Evolutionary conservation across 306 rosid species (phyloP).

Genomic region (Senna tora): DNA sequence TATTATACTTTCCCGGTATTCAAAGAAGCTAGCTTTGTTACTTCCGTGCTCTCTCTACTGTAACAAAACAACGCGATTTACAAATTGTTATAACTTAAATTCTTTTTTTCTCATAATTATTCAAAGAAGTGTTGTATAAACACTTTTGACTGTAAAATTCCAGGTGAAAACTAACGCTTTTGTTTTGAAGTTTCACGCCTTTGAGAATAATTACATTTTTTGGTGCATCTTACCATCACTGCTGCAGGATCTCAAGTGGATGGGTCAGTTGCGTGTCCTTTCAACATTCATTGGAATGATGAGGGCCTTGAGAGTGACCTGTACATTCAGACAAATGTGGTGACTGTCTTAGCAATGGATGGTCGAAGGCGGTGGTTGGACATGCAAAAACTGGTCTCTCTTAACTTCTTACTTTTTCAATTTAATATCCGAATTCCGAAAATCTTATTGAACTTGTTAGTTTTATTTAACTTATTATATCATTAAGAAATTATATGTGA

Average conservation of each 20-base stretch:
- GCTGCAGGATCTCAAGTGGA: slow-evolving; percentile 59
- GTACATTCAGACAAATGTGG: slow-evolving; percentile 71
- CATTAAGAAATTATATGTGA: slow-evolving; percentile 4
- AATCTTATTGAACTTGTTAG: background rate
- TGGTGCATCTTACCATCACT: slow-evolving; percentile 12
- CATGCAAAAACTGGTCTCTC: slow-evolving; percentile 88
- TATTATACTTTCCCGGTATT: background rate
- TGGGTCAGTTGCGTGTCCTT: slow-evolving; percentile 64
- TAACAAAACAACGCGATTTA: slow-evolving; percentile 24
- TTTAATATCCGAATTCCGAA: too few relatives aligned
- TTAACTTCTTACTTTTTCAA: too few relatives aligned
- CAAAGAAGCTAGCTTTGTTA: slow-evolving; percentile 22
- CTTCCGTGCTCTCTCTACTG: slow-evolving; percentile 28
- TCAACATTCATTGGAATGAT: slow-evolving; percentile 75
- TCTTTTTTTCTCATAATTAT: background rate
- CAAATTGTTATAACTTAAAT: slow-evolving; percentile 21
- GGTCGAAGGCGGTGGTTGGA: slow-evolving; percentile 99
- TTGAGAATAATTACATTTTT: slow-evolving; percentile 17
- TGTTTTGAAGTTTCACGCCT: slow-evolving; percentile 26
- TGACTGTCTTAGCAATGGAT: slow-evolving; percentile 97
- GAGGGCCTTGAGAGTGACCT: slow-evolving; percentile 94
- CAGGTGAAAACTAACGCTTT: too few relatives aligned
- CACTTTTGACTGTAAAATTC: too few relatives aligned
- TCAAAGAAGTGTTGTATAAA: too few relatives aligned
- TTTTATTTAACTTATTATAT: slow-evolving; percentile 2